These are phyloP conservation scores for Leccinum incarnatum DNA, from an alignment of 768 basidiomycete species.

Conservation along the genomic window DNA sequence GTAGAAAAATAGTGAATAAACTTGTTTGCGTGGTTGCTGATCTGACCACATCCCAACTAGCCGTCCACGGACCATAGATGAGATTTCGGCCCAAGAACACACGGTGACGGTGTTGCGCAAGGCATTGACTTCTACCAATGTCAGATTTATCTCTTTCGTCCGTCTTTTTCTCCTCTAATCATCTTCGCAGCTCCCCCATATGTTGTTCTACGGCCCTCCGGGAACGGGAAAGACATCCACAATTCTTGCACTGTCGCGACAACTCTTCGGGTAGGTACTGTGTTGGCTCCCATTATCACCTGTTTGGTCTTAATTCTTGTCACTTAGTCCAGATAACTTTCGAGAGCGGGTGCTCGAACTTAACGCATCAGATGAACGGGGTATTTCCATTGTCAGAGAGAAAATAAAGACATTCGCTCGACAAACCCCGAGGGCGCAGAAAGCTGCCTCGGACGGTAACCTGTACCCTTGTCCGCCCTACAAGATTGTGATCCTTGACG, in stretches of 20 bases:
- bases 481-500: constrained; percentile 98
- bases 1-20: constrained; percentile 92
- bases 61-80: constrained; percentile 96
- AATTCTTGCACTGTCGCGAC: constrained; percentile 88
- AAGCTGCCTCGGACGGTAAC: constrained; percentile 70
- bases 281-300: background rate
- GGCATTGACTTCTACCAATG: constrained; percentile 90
- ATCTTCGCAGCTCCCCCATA: constrained; percentile 83
- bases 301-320: background rate
- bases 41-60: constrained; percentile 40
- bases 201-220: constrained; percentile 99
- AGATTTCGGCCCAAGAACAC: constrained; percentile 96
- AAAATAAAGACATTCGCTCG: constrained; percentile 99
- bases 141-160: constrained; percentile 29
- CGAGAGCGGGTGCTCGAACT: constrained; percentile 90
- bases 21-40: background rate
- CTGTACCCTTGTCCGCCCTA: constrained; percentile 95
- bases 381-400: constrained; percentile 94
- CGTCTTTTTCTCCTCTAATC: constrained; percentile 8
- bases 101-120: constrained; percentile 90
- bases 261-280: constrained; percentile 81
- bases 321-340: constrained; percentile 85
- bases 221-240: constrained; percentile 99
- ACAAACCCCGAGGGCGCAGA: constrained; percentile 82
- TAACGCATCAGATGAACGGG: constrained; percentile 98